Evolutionary conservation across 2,329 filamentous ascomycete species (phyloP).

Genomic region (Colletotrichum camelliae): DNA sequence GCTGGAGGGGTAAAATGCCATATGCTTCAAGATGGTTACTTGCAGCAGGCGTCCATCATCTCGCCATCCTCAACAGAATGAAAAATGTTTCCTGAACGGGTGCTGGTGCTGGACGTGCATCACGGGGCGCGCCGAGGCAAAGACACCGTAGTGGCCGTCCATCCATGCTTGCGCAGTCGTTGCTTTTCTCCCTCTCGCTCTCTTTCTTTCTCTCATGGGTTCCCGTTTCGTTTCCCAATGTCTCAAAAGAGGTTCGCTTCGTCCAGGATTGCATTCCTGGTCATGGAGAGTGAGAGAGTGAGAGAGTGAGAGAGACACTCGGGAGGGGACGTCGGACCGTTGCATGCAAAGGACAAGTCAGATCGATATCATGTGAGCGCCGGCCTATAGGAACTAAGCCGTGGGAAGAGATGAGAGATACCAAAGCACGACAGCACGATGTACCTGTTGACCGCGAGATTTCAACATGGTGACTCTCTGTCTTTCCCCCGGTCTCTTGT

Average conservation of each 20-base stretch:
- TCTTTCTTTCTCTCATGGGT: background rate
- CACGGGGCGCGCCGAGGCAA: background rate
- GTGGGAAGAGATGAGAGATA: background rate
- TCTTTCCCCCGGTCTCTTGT: background rate
- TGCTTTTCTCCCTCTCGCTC: background rate
- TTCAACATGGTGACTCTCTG: background rate
- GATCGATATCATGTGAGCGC: background rate
- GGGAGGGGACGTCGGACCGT: background rate
- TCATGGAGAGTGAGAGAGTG: background rate
- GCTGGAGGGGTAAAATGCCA: background rate
- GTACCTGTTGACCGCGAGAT: background rate
- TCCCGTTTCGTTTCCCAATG: slow-evolving; percentile 1
- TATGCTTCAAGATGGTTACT: background rate
- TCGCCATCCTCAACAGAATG: background rate
- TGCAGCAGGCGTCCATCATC: background rate
- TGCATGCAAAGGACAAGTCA: background rate
- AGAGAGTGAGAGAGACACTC: background rate
- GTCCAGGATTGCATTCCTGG: background rate
- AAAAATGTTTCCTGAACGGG: background rate
- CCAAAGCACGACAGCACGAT: background rate
- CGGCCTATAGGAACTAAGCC: background rate
- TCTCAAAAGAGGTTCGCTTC: background rate
- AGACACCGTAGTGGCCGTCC: background rate
- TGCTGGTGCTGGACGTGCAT: background rate
- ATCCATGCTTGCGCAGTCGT: background rate